Base-by-base conservation (phyloP, 108 stramenopile species). In the Skeletonema menzelii region DNA sequence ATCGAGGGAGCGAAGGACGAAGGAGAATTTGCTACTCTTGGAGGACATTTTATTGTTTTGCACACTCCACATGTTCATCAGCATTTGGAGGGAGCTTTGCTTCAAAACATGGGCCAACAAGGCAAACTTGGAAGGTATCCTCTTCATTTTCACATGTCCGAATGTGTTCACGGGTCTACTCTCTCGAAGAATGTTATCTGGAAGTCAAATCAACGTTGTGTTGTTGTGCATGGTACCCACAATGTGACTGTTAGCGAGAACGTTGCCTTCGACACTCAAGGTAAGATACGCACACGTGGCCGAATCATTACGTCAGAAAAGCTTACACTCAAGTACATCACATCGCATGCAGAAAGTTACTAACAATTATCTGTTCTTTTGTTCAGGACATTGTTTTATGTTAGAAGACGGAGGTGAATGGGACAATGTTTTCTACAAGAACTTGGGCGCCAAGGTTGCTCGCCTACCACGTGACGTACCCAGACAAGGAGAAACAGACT, bases 61-160 rank as follows among this genome's bases (percentile, higher is more conserved):
- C 76, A 80, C 57, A 84, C 83, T 2, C 71, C 75, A 0, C 61
- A 20, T 42, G 64, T 63, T 17, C 63, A 58, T 46, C 83, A 84
- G 63, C 19, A 59, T 19, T 38, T 84, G 12, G 69, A 75, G 30
- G 80, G 83, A 4, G 82, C 61, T 12, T 74, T 79, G n/a, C 58
- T 83, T 20, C 12, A 35, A 10, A 55, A 57, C 27, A 75, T 79
- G 53, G 82, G 82, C 3, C 69, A 67, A 69, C 44, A 65, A 26
- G 82, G 78, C 31, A 17, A 15, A 24, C 69, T 63, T 8, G 77
- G 67, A 1, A 20, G 67, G 26, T 85, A 85, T 11, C 84, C 84
- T 11, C 75, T 85, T 56, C 78, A 85, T 70, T 77, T 85, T 28
- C 81, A 85, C 57, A 37, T 75, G 59, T 76, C 75, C 24, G 32